Base-by-base conservation (phyloP, 2,329 filamentous ascomycete genomes). In the Sarocladium oryzae region DNA sequence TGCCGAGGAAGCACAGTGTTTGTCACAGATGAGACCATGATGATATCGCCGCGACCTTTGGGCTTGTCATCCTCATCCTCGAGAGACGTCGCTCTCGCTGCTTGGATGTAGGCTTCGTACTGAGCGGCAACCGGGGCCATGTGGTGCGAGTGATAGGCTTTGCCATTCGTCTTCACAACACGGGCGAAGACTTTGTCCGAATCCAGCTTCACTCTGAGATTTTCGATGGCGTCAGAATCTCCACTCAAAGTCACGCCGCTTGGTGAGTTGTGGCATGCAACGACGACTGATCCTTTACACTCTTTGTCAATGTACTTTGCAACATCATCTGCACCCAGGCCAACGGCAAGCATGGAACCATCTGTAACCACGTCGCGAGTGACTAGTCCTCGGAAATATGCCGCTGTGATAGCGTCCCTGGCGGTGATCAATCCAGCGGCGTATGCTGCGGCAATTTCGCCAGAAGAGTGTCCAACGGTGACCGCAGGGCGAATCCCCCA, bases 401-500 rank as follows among this genome's bases (percentile, higher is more conserved):
- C 56, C 1, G 48, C 24, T 1, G 32, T 18, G 20, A 60, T 58
- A 33, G 59, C 59, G 4, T 56, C 53, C 1, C 33, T 13, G 8
- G 43, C 38, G 1, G 53, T 55, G 15, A 59, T 20, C 11, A 41
- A 49, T 1, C 57, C 57, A 2, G 60, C 51, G 1, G 61, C 60
- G 32, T 64, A 65, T 0, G 61, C 61, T 2, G 64, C 63, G 0
- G 55, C 64, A 7, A 66, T 64, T 49, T 66, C 64, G 28, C 64
- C 64, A 1, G 61, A 61, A 1, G 62, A 65, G 30, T 71, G 63
- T 7, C 69, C 68, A 1, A 63, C 71, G 26, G 75, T 71, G 40
- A 65, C 60, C 4, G 54, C 51, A 2, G 69, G 65, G 10, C 56
- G 50, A 7, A 71, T 50, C 3, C 59, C 60, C 55, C 62, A 63